These are phyloP conservation scores for Microbotryum silenes-acaulis DNA, from an alignment of 1,284 basidiomycete genomes.

Conservation along the genomic window DNA sequence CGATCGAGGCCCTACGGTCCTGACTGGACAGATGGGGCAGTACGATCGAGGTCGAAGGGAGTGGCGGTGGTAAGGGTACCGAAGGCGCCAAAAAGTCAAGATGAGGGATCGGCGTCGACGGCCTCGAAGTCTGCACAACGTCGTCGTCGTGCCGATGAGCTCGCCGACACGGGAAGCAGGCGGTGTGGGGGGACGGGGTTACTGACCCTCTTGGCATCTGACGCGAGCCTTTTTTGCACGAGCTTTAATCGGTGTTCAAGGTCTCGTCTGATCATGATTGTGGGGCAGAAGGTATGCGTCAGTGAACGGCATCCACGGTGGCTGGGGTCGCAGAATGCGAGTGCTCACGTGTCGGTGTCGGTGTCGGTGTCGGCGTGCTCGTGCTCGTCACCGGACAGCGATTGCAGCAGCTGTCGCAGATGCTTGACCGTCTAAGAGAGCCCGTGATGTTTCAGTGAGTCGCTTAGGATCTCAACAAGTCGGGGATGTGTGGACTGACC, in stretches of 20 bases:
- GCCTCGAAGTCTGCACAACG: not conserved
- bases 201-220: not conserved
- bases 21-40: too few species aligned
- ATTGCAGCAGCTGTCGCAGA: constrained; percentile 7
- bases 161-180: not conserved
- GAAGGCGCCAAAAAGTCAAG: constrained; percentile 9
- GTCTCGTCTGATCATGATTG: not conserved
- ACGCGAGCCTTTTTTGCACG: too few species aligned
- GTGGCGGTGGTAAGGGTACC: not conserved
- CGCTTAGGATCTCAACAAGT: not conserved
- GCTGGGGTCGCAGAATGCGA: not conserved
- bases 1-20: too few species aligned
- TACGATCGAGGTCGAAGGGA: constrained; percentile 2
- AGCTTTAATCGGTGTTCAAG: not conserved
- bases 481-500: not conserved
- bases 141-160: not conserved
- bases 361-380: not conserved
- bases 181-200: not conserved
- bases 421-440: constrained; percentile 10
- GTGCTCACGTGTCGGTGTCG: not conserved
- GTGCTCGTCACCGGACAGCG: not conserved
- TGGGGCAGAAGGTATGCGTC: too few species aligned
- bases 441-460: not conserved
- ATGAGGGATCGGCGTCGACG: not conserved
- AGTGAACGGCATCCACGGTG: not conserved